These are phyloP conservation scores for Paraphoma chrysanthemicola DNA, from an alignment of 2,329 filamentous ascomycete genomes.

Conservation along the genomic window DNA sequence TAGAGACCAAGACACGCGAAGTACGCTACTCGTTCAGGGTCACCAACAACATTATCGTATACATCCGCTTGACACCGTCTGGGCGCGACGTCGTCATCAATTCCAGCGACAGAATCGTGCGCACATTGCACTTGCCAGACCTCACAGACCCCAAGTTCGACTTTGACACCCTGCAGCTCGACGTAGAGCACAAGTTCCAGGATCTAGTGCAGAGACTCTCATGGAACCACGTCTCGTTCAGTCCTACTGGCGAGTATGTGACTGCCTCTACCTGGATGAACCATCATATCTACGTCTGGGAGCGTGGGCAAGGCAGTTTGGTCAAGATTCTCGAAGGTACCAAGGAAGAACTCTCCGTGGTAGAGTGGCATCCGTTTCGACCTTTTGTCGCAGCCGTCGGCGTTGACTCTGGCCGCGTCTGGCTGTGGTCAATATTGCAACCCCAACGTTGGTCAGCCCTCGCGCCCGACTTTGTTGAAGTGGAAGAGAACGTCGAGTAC, in stretches of 20 bases:
- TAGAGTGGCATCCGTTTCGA: conserved; percentile 93
- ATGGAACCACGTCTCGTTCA: conserved; percentile 98
- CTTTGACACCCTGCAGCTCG: conserved; percentile 83
- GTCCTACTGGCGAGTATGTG: conserved; percentile 92
- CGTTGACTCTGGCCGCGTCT: conserved; percentile 89
- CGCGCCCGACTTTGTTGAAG: conserved; percentile 94
- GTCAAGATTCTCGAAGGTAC: conserved; percentile 97
- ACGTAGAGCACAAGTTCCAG: conserved; percentile 97
- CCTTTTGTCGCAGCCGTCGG: conserved; percentile 91
- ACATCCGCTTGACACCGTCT: conserved; percentile 81
- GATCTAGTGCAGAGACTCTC: conserved; percentile 93
- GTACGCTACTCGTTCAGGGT: conserved; percentile 91
- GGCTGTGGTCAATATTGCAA: conserved; percentile 94
- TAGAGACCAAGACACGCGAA: conserved; percentile 79
- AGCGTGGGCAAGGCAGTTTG: conserved; percentile 88
- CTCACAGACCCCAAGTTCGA: conserved; percentile 69
- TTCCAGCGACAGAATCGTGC: conserved; percentile 91
- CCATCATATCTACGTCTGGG: conserved; percentile 98
- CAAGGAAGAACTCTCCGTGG: conserved; percentile 93
- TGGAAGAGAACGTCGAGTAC: conserved; percentile 98
- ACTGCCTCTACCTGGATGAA: conserved; percentile 98
- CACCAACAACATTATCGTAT: conserved; percentile 85
- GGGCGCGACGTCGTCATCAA: conserved; percentile 91
- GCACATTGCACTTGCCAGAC: conserved; percentile 89
- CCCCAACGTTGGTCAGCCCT: conserved; percentile 97